Conservation (phyloP, 768 basidiomycete genomes). For the Kwoniella dendrophila region DNA sequence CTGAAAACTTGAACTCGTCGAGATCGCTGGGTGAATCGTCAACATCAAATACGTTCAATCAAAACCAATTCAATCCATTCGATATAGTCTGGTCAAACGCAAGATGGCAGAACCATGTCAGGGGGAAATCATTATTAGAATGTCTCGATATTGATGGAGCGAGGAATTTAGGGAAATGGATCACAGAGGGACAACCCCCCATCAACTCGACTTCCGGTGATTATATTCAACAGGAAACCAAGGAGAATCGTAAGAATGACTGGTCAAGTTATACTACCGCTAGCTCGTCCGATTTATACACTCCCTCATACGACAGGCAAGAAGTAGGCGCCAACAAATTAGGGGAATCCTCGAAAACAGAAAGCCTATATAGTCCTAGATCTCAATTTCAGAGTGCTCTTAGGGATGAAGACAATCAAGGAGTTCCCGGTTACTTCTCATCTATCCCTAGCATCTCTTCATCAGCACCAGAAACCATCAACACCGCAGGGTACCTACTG, state of each 20-base stretch:
- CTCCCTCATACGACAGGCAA: no score
- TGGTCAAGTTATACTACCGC: no score
- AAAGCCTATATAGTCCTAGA: background rate
- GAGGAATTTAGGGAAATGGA: slow-evolving; percentile 46
- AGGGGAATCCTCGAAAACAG: background rate
- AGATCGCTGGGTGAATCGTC: no score
- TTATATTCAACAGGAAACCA: background rate
- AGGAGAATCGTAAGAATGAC: no score
- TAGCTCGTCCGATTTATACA: no score
- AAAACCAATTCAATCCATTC: slow-evolving; percentile 27
- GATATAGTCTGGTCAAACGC: slow-evolving; percentile 40
- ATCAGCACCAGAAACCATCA: background rate
- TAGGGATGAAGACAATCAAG: background rate
- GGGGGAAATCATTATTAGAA: slow-evolving; percentile 37
- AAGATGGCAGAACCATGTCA: slow-evolving; percentile 38
- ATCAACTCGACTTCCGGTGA: background rate
- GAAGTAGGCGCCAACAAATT: background rate
- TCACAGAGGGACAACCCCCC: slow-evolving; percentile 27
- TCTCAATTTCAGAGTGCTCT: background rate
- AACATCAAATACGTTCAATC: no score
- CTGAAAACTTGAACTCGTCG: no score
- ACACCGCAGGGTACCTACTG: background rate
- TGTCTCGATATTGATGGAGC: slow-evolving; percentile 40
- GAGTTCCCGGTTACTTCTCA: background rate
- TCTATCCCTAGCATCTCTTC: no score